A percentile compares a stretch with the other conserved stretches of the same genome.
Conservation (phyloP, 108 stramenopile genomes). For the Nitzschia putrida region DNA sequence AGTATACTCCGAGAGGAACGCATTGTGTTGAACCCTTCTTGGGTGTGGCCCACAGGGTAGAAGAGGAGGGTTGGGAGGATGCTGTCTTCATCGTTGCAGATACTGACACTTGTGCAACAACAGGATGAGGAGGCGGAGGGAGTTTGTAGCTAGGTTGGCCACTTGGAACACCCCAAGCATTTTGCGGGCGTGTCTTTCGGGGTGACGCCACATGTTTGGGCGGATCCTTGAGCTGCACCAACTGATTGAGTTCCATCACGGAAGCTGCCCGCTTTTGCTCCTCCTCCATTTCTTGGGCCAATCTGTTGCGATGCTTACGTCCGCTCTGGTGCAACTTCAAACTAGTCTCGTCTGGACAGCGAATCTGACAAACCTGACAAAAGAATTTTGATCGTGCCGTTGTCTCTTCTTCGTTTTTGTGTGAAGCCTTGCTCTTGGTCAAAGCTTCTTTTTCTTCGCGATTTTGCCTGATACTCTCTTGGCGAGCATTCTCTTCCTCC, state of each 20-base stretch:
- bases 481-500: neutral
- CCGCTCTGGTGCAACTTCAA: constrained; percentile 73
- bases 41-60: constrained; percentile 9
- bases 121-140: constrained; percentile 44
- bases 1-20: constrained; percentile 15
- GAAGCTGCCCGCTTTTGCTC: constrained; percentile 61
- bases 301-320: constrained; percentile 80
- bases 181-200: constrained; percentile 32
- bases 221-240: constrained; percentile 23
- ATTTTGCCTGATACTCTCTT: neutral
- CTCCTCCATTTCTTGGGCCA: constrained; percentile 55
- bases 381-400: constrained; percentile 18
- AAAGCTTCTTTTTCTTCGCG: neutral
- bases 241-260: constrained; percentile 51
- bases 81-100: neutral
- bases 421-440: neutral
- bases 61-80: neutral
- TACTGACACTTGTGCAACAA: constrained; percentile 23
- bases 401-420: constrained; percentile 2
- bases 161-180: constrained; percentile 29
- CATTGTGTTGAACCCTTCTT: constrained; percentile 22
- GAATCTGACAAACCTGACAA: constrained; percentile 65
- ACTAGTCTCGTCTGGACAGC: constrained; percentile 66
- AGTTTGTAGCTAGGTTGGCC: constrained; percentile 39
- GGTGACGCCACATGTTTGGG: constrained; percentile 1